Base-by-base conservation (phyloP, 176 grass and related monocot species). In the Lolium perenne region DNA sequence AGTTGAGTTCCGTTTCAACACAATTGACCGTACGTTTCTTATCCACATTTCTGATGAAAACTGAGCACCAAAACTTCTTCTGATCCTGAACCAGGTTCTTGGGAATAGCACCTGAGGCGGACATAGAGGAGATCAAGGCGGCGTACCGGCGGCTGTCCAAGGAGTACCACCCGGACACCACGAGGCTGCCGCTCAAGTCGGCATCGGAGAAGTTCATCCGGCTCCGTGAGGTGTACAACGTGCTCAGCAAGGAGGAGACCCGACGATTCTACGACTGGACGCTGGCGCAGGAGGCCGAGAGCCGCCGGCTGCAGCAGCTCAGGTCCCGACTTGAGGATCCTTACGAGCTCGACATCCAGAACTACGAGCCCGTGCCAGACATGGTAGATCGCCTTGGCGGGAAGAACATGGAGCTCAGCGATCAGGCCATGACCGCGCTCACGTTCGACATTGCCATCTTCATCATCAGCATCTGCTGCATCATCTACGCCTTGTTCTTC, bases 151-250 rank as follows among this genome's bases (percentile, higher is more conserved):
- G 95, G 25, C 86, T 98, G 57, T 95, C 95, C 8, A 98, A 98
- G 85, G 95, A 98, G 89, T 98, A 98, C 86, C 95, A 98, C 83
- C 95, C 95, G 1, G 95, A 98, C 88, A 98, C 95, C 50, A 98
- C 95, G 56, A 76, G 87, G 63, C 87, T 98, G 22, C 95, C 95
- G 45, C 89, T 98, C 0, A 95, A 94, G 67, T 10, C 68, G 12
- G 95, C 95, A 25, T 95, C 95, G 1, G 73, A 95, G 80, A 95
- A 91, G 88, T 98, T 98, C 87, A 95, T 98, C 83, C 80, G 81
- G 18, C 90, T 98, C 48, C 84, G 95, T 51, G 91, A 98, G 93
- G 93, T 79, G 71, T 98, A 98, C 89, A 87, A 91, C 66, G 90
- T 98, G 64, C 87, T 98, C 43, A 94, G 95, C 93, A 73, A 92